Evolutionary conservation across 1,139 yeast genomes (phyloP), one percentile per base, ranked within the genome.

Genomic region (Zygotorulaspora mrakii): DNA sequence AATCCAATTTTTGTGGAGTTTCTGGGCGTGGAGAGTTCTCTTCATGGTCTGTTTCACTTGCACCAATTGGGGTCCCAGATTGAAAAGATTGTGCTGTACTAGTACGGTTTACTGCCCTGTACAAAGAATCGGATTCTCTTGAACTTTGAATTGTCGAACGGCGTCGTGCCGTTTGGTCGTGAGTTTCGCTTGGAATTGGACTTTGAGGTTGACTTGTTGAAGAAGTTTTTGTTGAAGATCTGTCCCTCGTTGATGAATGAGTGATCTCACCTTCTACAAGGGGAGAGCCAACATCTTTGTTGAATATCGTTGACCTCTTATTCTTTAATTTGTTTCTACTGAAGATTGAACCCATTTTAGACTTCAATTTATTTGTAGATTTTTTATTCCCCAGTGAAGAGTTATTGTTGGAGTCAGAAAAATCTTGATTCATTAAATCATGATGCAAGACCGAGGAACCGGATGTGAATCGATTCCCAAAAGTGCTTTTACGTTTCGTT

Each of bases 271-370:
- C 24, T 17, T 43, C 47, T 20, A 30, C 39, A 12, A 43, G 39
- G 16, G 41, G 31, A 27, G 41, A 23, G 6, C 50, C 50, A 8
- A 50, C 17, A 12, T 38, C 37, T 10, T 42, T 41, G 17, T 47
- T 40, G 14, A 45, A 28, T n/a, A 39, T 43, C 5, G 43, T 33
- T 20, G 58, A 51, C 39, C 50, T 55, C 37, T 51, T 57, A 16
- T 46, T 47, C 27, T 48, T 55, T 28, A 47, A 71, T 54, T 77
- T 74, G 55, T 77, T 79, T 50, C 84, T 76, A 31, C 83, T 81
- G 61, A 88, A 83, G 45, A 88, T 79, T 0, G 96, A 86, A 12
- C 96, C 96, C 28, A 88, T 88, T 58, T 71, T 79, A 4, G 94
- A 83, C 59, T 80, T 78, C 55, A 88, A 66, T 47, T 74, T 77